These are phyloP conservation scores for Rhynchosporium graminicola DNA, from an alignment of 2,329 filamentous ascomycete species.

Conservation along the genomic window DNA sequence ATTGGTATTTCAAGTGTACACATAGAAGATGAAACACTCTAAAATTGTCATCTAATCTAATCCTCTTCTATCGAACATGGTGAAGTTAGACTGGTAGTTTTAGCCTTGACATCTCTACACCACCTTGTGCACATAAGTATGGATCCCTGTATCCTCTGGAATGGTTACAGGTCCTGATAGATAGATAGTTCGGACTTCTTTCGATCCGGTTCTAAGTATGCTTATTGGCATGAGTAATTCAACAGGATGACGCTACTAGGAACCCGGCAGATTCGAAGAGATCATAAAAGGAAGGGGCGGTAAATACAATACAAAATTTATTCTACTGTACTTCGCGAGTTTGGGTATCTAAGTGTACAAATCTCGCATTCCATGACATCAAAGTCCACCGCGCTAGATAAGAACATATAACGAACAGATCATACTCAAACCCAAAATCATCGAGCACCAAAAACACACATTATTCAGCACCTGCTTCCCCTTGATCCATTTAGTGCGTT, in stretches of 20 bases:
- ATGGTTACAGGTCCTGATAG: no score
- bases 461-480: conserved; percentile 81
- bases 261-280: neutral
- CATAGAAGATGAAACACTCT: neutral
- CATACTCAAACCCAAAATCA: conserved; percentile 83
- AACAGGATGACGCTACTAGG: no score
- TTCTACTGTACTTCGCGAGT: neutral
- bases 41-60: neutral
- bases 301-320: neutral
- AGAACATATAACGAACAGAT: conserved; percentile 36
- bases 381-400: conserved; percentile 21
- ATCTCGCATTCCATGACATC: no score
- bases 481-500: conserved; percentile 75
- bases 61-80: neutral
- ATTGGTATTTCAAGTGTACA: neutral
- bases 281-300: neutral
- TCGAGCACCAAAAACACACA: conserved; percentile 86
- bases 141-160: no score
- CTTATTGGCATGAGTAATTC: no score
- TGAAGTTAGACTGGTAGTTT: neutral
- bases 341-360: conserved; percentile 12
- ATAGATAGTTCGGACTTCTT: no score
- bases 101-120: neutral
- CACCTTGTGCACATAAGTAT: no score
- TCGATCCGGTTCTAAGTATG: no score